Evolutionary conservation across 1,284 basidiomycete species (phyloP), one percentile per base, ranked within the genome.

Genomic region (Bondarzewia mesenterica): DNA sequence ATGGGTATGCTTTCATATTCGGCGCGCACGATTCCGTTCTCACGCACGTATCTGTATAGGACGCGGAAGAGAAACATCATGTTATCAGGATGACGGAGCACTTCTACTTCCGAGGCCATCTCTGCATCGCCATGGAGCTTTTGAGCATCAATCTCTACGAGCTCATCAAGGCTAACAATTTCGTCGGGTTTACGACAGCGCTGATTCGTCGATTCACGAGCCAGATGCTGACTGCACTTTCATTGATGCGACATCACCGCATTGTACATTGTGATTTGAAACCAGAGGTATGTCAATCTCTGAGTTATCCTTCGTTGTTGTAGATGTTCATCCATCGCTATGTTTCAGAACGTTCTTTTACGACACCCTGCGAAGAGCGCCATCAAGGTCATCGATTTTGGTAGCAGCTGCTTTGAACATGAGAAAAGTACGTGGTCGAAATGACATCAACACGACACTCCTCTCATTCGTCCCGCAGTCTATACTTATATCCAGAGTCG

Each of bases 241-340:
- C 85, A 38, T 73, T 99, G 48, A 94, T 99, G 87, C 81, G 93
- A 23, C 91, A 95, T 56, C 94, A 98, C 69, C 84, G 91, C 44
- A 93, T 99, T 52, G 96, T 99, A n/a, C 96, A 99, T 64, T 99
- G 96, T 60, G 96, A 99, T 70, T 72, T 99, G 56, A 99, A 99
- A 69, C 96, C 96, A 15, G 96, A 99, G 80, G 92, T 86, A 55
- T 52, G 76, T 60, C 8, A 37, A 4, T 37, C 8, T 4, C 4
- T n/a, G n/a, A n/a, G n/a, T n/a, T n/a, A n/a, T n/a, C n/a, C n/a
- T n/a, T n/a, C n/a, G n/a, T n/a, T n/a, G n/a, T n/a, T n/a, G n/a
- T n/a, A n/a, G n/a, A n/a, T n/a, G n/a, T n/a, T 27, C 42, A 41
- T 36, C 36, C 50, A 7, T 32, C 46, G 12, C 29, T 32, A 10